phyloP scores from a whole-genome alignment of 2,329 filamentous ascomycete species.

The Hymenoscyphus fructigenus region DNA sequence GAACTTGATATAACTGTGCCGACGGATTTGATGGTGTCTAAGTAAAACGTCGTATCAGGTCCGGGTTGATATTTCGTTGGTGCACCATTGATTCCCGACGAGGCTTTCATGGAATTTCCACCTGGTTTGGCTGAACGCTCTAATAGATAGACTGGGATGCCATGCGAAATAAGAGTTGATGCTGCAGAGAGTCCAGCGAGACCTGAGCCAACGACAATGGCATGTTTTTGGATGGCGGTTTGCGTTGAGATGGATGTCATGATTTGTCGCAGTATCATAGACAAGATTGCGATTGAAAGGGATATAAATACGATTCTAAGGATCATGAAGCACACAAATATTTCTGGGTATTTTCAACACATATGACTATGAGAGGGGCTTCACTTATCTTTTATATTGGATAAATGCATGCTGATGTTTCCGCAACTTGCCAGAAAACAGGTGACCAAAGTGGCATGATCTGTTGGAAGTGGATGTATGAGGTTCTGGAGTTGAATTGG shows the following conservation, averaged over 20 bases:
- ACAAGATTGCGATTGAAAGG: slow-evolving; percentile 16
- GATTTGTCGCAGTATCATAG: slow-evolving; percentile 18
- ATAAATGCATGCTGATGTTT: neutral
- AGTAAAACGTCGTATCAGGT: slow-evolving; percentile 46
- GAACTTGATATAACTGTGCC: slow-evolving; percentile 38
- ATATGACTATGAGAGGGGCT: neutral
- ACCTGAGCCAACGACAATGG: slow-evolving; percentile 64
- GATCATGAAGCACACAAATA: neutral
- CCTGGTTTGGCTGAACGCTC: slow-evolving; percentile 60
- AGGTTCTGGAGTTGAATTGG: neutral
- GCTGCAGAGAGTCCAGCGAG: slow-evolving; percentile 62
- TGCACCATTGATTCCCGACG: slow-evolving; percentile 64
- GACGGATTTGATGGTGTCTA: slow-evolving; percentile 58
- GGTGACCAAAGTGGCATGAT: neutral
- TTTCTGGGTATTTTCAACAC: neutral
- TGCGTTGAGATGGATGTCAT: slow-evolving; percentile 11
- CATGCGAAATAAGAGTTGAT: slow-evolving; percentile 52
- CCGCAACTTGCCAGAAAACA: neutral
- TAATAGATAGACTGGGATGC: slow-evolving; percentile 55
- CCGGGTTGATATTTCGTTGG: slow-evolving; percentile 55
- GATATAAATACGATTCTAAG: slow-evolving; percentile 9
- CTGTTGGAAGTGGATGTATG: neutral
- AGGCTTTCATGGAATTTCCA: slow-evolving; percentile 66
- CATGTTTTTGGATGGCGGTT: slow-evolving; percentile 25
- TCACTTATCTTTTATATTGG: neutral